Evolutionary conservation across 805 yeast genomes (phyloP), one percentile per base, ranked within the genome.

Genomic region (Saccharomycopsis capsularis): DNA sequence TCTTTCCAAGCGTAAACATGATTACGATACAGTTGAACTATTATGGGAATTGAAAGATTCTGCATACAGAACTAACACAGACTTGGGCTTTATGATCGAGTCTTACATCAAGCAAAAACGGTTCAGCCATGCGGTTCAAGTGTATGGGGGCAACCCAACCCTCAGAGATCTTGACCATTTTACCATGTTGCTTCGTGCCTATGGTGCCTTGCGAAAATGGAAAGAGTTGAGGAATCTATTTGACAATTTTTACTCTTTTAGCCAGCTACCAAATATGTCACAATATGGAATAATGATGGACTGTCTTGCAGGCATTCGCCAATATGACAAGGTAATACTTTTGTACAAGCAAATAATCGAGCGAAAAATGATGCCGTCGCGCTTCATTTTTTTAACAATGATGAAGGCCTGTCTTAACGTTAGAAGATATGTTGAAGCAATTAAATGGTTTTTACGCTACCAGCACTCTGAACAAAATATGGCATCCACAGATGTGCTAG

Each of bases 201-300:
- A 75, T 52, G 75, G 78, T 9, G 58, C 63, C 37, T 57, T 65
- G 19, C 63, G 68, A 35, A 70, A 76, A 53, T 83, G 86, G 85
- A 62, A 62, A 19, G 63, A 71, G 5, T 63, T 85, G 50, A 82
- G 79, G 60, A 55, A 63, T 11, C 74, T 75, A 42, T 82, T 83
- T 59, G 82, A 79, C 57, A 70, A 67, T 21, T 67, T 75, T 60
- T 76, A 76, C 56, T 79, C 76, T 1, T 61, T 67, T n/a, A 80
- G 78, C 1, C 66, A 74, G 38, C 62, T 76, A 23, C 85, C 85
- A 1, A 70, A 71, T 42, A 63, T 70, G 27, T 58, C 57, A 6
- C 86, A 83, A 55, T 84, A 83, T 59, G 69, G 75, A 3, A 72
- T 78, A 16, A 79, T 82, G 11, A 79, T 85, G 75, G 63, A 68